A percentile compares a stretch with the other conserved stretches of the same genome.
Conservation (phyloP, 306 rosid genomes). For the Geum urbanum region DNA sequence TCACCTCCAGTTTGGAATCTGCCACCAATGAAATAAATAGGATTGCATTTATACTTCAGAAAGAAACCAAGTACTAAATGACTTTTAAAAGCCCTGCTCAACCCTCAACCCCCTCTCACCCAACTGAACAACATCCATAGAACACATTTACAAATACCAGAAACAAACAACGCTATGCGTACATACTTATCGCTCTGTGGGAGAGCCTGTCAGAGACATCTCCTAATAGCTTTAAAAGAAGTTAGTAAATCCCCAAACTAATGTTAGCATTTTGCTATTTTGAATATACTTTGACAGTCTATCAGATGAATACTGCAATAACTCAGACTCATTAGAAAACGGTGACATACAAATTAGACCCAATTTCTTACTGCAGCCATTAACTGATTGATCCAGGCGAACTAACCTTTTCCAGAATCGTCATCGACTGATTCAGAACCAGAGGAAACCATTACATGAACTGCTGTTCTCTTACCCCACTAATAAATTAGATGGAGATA, state of each 20-base stretch:
- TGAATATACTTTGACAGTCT: not conserved
- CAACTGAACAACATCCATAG: not conserved
- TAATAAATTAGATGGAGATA: conserved; percentile 63
- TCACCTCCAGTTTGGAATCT: conserved; percentile 87
- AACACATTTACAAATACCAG: not conserved
- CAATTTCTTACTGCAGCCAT: not conserved
- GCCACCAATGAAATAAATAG: conserved; percentile 27
- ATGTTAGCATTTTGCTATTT: not conserved
- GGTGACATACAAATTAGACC: not conserved
- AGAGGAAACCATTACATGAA: conserved; percentile 42
- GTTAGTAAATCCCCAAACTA: not conserved
- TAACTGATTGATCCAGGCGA: not conserved
- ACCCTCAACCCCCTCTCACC: not conserved
- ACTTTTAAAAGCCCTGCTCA: not conserved
- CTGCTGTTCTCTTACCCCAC: conserved; percentile 67
- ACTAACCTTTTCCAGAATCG: conserved; percentile 78
- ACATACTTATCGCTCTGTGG: not conserved
- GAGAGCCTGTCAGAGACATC: not conserved
- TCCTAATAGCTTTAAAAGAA: not conserved
- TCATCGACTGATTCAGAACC: conserved; percentile 54
- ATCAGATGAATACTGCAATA: not conserved
- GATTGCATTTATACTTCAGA: conserved; percentile 13
- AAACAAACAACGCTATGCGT: not conserved
- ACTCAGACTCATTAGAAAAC: not conserved
- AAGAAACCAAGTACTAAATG: not conserved